These are phyloP conservation scores for Phytophthora ramorum DNA, from an alignment of 352 stramenopile species.

Conservation along the genomic window DNA sequence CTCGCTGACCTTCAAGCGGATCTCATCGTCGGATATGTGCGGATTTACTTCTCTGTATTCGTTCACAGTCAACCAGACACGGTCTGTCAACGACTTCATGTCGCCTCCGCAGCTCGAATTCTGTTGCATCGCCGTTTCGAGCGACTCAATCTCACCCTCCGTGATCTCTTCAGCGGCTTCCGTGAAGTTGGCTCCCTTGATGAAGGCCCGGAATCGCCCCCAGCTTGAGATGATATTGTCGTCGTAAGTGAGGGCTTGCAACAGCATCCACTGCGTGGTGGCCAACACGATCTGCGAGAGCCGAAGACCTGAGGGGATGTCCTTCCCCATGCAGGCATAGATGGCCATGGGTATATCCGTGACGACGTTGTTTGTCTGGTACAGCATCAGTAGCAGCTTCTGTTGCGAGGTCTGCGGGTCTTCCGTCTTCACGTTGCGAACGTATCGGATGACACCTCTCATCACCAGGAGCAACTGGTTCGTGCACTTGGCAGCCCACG, in stretches of 20 bases:
- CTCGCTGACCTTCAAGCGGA: conserved; percentile 45
- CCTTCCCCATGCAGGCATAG: too few species aligned
- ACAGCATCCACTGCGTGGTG: too few species aligned
- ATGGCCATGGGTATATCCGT: too few species aligned
- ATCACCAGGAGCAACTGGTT: conserved; percentile 4
- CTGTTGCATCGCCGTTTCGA: conserved; percentile 41
- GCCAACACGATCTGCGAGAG: too few species aligned
- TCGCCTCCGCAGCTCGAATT: conserved; percentile 41
- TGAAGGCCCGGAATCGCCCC: conserved; percentile 23
- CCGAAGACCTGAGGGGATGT: too few species aligned
- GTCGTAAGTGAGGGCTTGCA: neutral
- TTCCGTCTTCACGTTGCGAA: conserved; percentile 29
- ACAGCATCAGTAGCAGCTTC: conserved; percentile 42
- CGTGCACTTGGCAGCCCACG: conserved; percentile 30
- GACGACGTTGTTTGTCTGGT: conserved; percentile 46
- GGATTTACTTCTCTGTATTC: conserved; percentile 28
- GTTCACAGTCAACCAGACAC: conserved; percentile 31
- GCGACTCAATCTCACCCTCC: conserved; percentile 27
- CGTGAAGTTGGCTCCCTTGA: conserved; percentile 37
- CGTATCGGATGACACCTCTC: conserved; percentile 27
- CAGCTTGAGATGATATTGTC: conserved; percentile 20
- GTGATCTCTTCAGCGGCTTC: conserved; percentile 4
- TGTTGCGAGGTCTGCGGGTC: conserved; percentile 40
- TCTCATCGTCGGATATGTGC: conserved; percentile 37
- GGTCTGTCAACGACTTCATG: conserved; percentile 33